These are phyloP conservation scores for Fraxinus xanthoxyloides DNA, from an alignment of 305 asterid species.

Conservation along the genomic window DNA sequence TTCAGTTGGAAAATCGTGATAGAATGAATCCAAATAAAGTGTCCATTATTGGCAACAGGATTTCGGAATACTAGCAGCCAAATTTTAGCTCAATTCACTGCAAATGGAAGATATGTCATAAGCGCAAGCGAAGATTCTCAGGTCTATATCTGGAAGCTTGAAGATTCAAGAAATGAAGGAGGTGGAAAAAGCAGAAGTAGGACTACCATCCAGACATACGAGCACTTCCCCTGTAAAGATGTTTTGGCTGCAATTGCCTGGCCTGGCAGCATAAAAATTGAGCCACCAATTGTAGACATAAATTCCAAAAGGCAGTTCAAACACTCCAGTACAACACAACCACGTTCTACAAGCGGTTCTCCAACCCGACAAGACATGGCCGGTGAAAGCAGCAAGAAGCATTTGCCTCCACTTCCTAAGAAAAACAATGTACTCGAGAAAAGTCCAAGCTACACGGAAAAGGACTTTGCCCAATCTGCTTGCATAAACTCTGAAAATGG, in stretches of 20 bases:
- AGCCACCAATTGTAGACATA: constrained; percentile 65
- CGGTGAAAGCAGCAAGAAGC: constrained; percentile 38
- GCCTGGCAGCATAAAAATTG: constrained; percentile 59
- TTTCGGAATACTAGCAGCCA: constrained; percentile 87
- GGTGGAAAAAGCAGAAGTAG: constrained; percentile 39
- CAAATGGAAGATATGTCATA: constrained; percentile 69
- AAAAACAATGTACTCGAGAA: constrained; percentile 31
- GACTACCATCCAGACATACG: constrained; percentile 48
- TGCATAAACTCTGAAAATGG: constrained; percentile 64
- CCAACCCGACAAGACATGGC: constrained; percentile 40
- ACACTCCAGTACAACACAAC: constrained; percentile 37
- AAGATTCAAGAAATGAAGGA: constrained; percentile 34
- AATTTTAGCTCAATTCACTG: constrained; percentile 67
- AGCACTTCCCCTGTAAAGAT: constrained; percentile 78
- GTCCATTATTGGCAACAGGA: constrained; percentile 39
- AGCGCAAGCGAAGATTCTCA: constrained; percentile 92
- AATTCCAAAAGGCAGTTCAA: constrained; percentile 71
- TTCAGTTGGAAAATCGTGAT: background rate
- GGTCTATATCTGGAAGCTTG: constrained; percentile 81
- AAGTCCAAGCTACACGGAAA: constrained; percentile 37
- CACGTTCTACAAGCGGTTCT: constrained; percentile 29
- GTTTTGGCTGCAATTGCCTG: constrained; percentile 78
- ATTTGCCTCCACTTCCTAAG: constrained; percentile 72
- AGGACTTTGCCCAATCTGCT: constrained; percentile 43
- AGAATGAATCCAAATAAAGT: background rate